phyloP scores from a whole-genome alignment of 192 early-diverging fungal genomes.

The Spizellomyces sp. region DNA sequence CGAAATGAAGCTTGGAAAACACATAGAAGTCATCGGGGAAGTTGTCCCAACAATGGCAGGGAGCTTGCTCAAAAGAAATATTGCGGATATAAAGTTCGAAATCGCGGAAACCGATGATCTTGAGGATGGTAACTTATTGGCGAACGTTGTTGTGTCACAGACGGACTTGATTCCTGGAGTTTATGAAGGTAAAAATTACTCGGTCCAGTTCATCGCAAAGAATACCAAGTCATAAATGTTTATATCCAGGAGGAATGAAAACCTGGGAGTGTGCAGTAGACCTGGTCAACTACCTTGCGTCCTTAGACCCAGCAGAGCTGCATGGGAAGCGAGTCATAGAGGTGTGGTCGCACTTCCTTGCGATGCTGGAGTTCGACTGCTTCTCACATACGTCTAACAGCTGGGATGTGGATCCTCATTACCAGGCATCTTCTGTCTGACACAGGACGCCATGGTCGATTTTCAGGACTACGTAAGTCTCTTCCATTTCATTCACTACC shows the following conservation, averaged over 20 bases:
- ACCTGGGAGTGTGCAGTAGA: constrained; percentile 97
- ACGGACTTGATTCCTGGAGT: constrained; percentile 85
- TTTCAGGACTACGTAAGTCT: constrained; percentile 82
- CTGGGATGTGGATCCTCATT: constrained; percentile 89
- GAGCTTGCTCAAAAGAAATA: constrained; percentile 29
- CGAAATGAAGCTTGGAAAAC: no score
- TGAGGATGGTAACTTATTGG: constrained; percentile 9
- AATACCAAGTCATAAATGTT: neutral
- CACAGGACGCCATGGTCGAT: constrained; percentile 59
- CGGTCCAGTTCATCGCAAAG: neutral
- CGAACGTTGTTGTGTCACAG: constrained; percentile 22
- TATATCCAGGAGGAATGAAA: constrained; percentile 72
- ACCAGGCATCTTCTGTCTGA: constrained; percentile 80
- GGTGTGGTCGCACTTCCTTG: neutral
- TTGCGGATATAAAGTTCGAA: constrained; percentile 79
- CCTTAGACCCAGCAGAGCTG: constrained; percentile 7
- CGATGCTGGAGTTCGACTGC: neutral
- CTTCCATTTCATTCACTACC: constrained; percentile 1
- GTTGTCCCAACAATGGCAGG: neutral
- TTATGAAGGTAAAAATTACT: constrained; percentile 71
- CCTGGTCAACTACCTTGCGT: constrained; percentile 59
- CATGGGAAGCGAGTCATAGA: constrained; percentile 35
- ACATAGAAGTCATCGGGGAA: neutral
- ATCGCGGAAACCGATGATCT: constrained; percentile 74
- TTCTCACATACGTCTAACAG: constrained; percentile 43